Conservation (phyloP, 331 rosid genomes). For the Rhamnella rubrinervis region DNA sequence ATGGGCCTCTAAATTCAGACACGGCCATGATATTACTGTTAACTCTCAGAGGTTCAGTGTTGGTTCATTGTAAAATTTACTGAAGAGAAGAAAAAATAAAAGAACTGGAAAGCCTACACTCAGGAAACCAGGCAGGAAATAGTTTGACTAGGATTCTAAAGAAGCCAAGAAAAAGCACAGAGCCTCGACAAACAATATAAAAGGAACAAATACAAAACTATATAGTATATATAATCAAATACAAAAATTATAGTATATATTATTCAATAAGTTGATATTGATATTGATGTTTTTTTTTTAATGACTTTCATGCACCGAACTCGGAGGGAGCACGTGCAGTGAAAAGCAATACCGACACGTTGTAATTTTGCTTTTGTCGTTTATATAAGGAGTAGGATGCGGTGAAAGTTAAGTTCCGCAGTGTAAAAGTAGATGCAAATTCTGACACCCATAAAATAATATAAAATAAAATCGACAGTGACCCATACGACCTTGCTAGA, state of each 20-base stretch:
- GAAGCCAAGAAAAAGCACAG: constrained; percentile 6
- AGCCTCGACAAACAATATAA: constrained; percentile 5
- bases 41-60: constrained; percentile 17
- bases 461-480: constrained; percentile 6
- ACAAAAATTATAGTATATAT: too few relatives aligned
- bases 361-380: constrained; percentile 58
- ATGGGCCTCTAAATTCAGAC: constrained; percentile 18
- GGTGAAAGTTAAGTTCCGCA: constrained; percentile 53
- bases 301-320: constrained; percentile 37
- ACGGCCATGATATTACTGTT: constrained; percentile 19
- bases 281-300: constrained; percentile 9
- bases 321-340: constrained; percentile 65
- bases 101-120: not conserved
- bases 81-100: not conserved
- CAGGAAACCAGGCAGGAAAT: constrained; percentile 5
- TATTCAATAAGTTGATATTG: constrained; percentile 10
- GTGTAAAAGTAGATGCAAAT: constrained; percentile 29
- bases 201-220: not conserved
- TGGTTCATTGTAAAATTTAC: constrained; percentile 11
- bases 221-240: constrained; percentile 30
- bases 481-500: constrained; percentile 23
- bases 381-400: constrained; percentile 34
- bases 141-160: constrained; percentile 11
- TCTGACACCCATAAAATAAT: constrained; percentile 26
- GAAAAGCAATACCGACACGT: constrained; percentile 35